Base-by-base conservation (phyloP, 108 stramenopile species). In the Cylindrotheca closterium region DNA sequence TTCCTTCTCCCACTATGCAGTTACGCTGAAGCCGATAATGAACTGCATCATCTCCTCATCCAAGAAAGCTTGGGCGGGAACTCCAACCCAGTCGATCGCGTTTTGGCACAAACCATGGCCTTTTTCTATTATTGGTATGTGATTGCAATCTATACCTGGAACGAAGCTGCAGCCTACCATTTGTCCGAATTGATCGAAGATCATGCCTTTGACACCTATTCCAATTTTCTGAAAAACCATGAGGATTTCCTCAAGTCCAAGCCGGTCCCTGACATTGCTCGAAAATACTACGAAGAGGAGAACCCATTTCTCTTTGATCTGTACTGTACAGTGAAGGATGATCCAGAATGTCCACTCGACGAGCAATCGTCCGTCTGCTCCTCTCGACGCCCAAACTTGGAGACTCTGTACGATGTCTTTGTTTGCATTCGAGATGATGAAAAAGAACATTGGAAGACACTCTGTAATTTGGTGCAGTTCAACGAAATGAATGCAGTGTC, bases 11-110 rank as follows among this genome's bases (percentile, higher is more conserved):
- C 81, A 57, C 77, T 70, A 33, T 69, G 81, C 4, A 89, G 91
- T 72, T 93, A 83, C 66, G 95, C 95, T 58, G 95, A 98, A 77
- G 79, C 84, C 42, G 91, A 87, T 74, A 98, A 98, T 69, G 98
- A 98, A 74, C 56, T 94, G 58, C 96, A 97, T 65, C 98, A 98
- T 76, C 77, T 98, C 27, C 71, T 97, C 2, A 98, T 98, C 72
- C 96, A 96, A 96, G 97, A 98, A 67, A 71, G 78, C 61, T 72
- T 98, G 47, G 96, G 96, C 22, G 96, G 96, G 3, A 94, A 96
- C 65, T 68, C 51, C 30, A 61, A 62, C 18, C 73, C 63, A 47
- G 47, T 81, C 3, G 93, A 95, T 81, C 79, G 97, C 21, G 79
- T 81, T 59, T 25, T 98, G 15, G 97, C 96, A 1, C 95, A 96